These are phyloP conservation scores for Paracorniculantispora psalliotae DNA, from an alignment of 2,329 filamentous ascomycete genomes.

Conservation along the genomic window DNA sequence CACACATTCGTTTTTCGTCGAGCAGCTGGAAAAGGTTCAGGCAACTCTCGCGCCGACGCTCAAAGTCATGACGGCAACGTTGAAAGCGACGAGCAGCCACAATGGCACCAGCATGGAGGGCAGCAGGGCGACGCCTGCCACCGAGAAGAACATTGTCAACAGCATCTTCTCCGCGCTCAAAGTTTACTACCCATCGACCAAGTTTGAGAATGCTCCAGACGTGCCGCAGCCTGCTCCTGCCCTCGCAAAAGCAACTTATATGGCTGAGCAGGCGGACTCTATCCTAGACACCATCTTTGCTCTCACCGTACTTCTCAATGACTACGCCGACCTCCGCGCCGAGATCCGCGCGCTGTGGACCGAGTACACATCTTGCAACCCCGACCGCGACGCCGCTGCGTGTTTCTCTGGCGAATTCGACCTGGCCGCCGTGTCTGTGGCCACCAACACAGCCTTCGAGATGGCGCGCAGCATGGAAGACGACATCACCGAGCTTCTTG, in stretches of 20 bases:
- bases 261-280: constrained; percentile 15
- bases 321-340: constrained; percentile 10
- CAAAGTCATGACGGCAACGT: too few species aligned
- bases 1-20: constrained; percentile 17
- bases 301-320: constrained; percentile 11
- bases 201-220: constrained; percentile 17
- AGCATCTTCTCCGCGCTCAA: constrained; percentile 17
- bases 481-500: constrained; percentile 37
- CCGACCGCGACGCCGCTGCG: too few species aligned
- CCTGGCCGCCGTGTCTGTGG: constrained; percentile 18
- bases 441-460: constrained; percentile 20
- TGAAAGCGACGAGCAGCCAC: not conserved
- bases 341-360: constrained; percentile 16
- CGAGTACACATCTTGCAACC: not conserved
- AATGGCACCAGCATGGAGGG: not conserved
- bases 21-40: constrained; percentile 19
- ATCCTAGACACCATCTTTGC: constrained; percentile 15
- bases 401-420: constrained; percentile 14
- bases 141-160: not conserved
- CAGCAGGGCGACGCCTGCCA: not conserved
- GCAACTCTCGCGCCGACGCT: constrained; percentile 17
- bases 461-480: constrained; percentile 28
- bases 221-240: not conserved
- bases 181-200: constrained; percentile 17
- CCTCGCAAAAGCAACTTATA: constrained; percentile 10